Evolutionary conservation across 2,329 filamentous ascomycete genomes (phyloP).

Genomic region (Cercospora canescens): DNA sequence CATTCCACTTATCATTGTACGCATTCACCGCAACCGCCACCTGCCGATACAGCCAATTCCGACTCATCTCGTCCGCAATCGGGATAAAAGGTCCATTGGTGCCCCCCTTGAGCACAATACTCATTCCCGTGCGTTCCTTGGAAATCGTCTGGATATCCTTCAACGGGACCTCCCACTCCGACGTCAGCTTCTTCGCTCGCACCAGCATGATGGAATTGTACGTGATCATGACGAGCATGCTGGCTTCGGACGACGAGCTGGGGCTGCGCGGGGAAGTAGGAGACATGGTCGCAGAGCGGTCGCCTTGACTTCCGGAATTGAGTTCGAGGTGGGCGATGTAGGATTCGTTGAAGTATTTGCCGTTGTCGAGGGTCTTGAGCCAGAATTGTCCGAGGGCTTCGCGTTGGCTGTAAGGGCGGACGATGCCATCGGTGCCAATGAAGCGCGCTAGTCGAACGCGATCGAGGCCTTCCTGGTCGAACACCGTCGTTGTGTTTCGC

Average conservation of each 20-base stretch:
- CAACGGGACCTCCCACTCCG: conserved; percentile 93
- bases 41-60: conserved; percentile 67
- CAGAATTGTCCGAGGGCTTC: conserved; percentile 97
- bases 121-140: conserved; percentile 93
- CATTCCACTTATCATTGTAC: conserved; percentile 67
- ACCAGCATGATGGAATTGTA: conserved; percentile 81
- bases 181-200: conserved; percentile 77
- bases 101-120: conserved; percentile 82
- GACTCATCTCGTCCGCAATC: conserved; percentile 77
- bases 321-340: conserved; percentile 97
- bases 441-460: conserved; percentile 92
- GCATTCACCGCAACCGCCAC: conserved; percentile 67
- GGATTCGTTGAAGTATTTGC: conserved; percentile 94
- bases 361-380: conserved; percentile 97
- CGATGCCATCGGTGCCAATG: conserved; percentile 88
- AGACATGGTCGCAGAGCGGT: conserved; percentile 22
- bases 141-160: conserved; percentile 96
- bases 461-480: conserved; percentile 91
- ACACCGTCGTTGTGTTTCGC: conserved; percentile 97
- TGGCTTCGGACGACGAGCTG: conserved; percentile 30
- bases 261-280: conserved; percentile 9
- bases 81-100: conserved; percentile 94
- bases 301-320: conserved; percentile 66
- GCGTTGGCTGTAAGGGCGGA: conserved; percentile 89
- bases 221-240: conserved; percentile 68